Conservation (phyloP, 495 filamentous ascomycete species). For the Tuber borchii region DNA sequence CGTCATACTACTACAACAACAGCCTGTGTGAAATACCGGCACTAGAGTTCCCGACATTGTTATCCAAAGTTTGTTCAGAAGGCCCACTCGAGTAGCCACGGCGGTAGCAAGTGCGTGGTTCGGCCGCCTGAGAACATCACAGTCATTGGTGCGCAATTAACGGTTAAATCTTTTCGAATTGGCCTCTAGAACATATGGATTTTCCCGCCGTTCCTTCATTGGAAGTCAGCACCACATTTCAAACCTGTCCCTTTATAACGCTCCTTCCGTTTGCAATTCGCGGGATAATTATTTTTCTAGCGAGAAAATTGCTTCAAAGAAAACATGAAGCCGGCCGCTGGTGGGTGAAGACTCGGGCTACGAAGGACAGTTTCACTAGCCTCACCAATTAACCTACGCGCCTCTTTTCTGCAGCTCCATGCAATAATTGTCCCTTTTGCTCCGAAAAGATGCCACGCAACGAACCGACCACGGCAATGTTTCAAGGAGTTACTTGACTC, state of each 20-base stretch:
- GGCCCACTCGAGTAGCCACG: neutral
- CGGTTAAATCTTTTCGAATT: neutral
- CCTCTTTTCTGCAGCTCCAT: neutral
- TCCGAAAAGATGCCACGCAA: slow-evolving; percentile 1
- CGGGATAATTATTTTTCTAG: neutral
- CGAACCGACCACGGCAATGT: neutral
- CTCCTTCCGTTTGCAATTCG: neutral
- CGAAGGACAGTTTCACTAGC: neutral
- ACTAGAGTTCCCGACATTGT: neutral
- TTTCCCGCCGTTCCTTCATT: neutral
- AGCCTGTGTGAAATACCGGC: neutral
- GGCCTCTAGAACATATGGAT: neutral
- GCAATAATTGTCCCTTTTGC: neutral
- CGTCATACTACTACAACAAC: neutral
- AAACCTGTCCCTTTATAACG: neutral
- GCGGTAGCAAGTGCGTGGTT: neutral
- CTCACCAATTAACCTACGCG: neutral
- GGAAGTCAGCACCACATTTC: neutral
- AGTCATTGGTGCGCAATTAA: neutral
- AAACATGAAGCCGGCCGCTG: neutral
- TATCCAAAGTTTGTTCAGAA: neutral
- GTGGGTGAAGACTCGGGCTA: neutral
- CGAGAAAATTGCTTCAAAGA: neutral
- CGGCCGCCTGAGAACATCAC: neutral
- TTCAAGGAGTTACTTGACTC: neutral